Evolutionary conservation across 176 grass and related monocot species (phyloP), one percentile per base, ranked within the genome.

Genomic region (Elaeis guineensis): DNA sequence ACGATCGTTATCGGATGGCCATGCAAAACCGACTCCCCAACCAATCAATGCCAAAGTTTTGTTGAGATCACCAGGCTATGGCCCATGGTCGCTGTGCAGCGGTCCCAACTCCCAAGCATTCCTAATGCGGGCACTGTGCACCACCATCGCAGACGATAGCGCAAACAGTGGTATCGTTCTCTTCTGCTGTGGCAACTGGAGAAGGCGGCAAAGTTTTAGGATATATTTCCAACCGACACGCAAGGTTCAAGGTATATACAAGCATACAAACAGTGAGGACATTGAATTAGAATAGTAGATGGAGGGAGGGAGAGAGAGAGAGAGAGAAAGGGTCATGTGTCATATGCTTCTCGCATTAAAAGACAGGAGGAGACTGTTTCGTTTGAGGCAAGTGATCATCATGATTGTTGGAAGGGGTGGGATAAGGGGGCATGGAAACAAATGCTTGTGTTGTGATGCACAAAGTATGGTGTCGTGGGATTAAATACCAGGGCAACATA

Each of bases 221-320:
- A 12, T 2, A 44, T 44, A 44, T 44, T 12, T 12, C 35, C 25
- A 61, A n/a, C 25, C 58, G 85, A 80, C 89, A 85, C 78, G 89
- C 26, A 63, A 78, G 81, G 75, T 85, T 89, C 72, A 74, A 82
- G 85, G 89, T 89, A 89, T 89, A 75, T 77, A 85, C 79, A 80
- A 89, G 89, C 76, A 85, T 54, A 59, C 23, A 5, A 77, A 85
- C 84, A 95, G 89, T 89, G 81, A 75, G 70, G 18, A 21, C 72
- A 85, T 84, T 85, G 21, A 89, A 89, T 84, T 75, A 59, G 85
- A 76, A 89, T 85, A 95, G 89, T 85, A 50, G 81, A 56, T 74
- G 62, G 81, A 85, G 85, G 82, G 25, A 19, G 3, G 21, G 29
- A 59, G 55, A 58, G 24, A 30, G 24, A 29, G 12, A 59, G 61